A percentile compares a stretch with the other conserved stretches of the same genome.
Evolutionary conservation across 805 yeast species (phyloP).

Genomic region (Debaryomyces maramus): DNA sequence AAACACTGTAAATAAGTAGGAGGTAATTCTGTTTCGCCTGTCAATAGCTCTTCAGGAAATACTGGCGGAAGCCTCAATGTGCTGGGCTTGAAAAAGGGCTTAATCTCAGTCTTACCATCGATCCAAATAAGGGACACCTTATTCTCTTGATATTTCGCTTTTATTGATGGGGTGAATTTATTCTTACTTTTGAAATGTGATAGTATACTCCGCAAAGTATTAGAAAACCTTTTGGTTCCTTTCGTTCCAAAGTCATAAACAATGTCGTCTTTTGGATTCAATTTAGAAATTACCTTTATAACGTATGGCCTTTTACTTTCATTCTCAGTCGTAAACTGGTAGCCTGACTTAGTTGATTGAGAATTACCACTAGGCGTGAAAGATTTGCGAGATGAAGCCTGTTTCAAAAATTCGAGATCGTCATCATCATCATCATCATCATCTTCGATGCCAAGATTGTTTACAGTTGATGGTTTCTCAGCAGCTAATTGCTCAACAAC

Average conservation of each 20-base stretch:
- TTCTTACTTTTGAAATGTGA: constrained; percentile 1
- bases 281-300: constrained; percentile 28
- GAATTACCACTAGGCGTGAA: neutral
- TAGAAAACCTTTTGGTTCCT: constrained; percentile 27
- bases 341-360: neutral
- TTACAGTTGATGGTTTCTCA: neutral
- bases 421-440: constrained; percentile 9
- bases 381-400: neutral
- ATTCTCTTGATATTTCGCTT: constrained; percentile 8
- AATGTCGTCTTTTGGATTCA: constrained; percentile 6
- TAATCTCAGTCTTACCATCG: constrained; percentile 39
- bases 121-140: constrained; percentile 35
- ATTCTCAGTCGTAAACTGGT: constrained; percentile 19
- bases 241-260: constrained; percentile 22
- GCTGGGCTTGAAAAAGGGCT: constrained; percentile 39
- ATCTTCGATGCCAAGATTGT: constrained; percentile 5
- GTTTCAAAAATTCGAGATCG: constrained; percentile 3
- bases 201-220: constrained; percentile 15
- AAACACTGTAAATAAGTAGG: constrained; percentile 22
- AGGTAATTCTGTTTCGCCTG: constrained; percentile 4
- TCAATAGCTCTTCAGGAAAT: constrained; percentile 14
- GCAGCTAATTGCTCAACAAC: constrained; percentile 8
- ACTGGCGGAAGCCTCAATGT: constrained; percentile 30
- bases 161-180: constrained; percentile 6
- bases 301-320: constrained; percentile 32